Evolutionary conservation across 257 asterid species (phyloP).

Genomic region (Solanum corneliomulleri): DNA sequence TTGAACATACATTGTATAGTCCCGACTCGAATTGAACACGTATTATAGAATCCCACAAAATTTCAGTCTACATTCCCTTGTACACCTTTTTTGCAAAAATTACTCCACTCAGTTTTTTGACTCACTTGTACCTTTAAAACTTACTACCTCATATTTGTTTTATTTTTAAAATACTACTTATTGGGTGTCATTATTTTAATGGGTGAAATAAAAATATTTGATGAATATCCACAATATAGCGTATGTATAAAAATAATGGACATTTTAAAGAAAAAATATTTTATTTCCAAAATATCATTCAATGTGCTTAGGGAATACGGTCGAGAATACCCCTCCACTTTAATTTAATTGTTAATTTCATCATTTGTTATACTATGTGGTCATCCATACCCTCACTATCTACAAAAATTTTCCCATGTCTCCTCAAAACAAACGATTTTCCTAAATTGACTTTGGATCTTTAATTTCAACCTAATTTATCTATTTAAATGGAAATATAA

Average conservation of each 20-base stretch:
- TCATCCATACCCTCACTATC: neutral
- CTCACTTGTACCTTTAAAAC: no score
- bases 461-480: neutral
- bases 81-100: neutral
- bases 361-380: neutral
- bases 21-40: no score
- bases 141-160: neutral
- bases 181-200: no score
- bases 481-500: neutral
- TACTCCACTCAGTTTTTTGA: neutral
- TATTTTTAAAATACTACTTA: no score
- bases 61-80: neutral
- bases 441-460: neutral
- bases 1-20: no score
- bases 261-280: no score
- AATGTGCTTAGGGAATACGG: neutral
- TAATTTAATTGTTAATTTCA: no score
- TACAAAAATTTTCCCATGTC: no score
- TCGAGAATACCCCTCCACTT: neutral
- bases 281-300: neutral
- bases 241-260: neutral
- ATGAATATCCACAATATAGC: neutral
- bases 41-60: no score
- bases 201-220: neutral
- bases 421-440: neutral